These are phyloP conservation scores for Xerocomus brunneocitrinus DNA, from an alignment of 768 basidiomycete species.

Conservation along the genomic window DNA sequence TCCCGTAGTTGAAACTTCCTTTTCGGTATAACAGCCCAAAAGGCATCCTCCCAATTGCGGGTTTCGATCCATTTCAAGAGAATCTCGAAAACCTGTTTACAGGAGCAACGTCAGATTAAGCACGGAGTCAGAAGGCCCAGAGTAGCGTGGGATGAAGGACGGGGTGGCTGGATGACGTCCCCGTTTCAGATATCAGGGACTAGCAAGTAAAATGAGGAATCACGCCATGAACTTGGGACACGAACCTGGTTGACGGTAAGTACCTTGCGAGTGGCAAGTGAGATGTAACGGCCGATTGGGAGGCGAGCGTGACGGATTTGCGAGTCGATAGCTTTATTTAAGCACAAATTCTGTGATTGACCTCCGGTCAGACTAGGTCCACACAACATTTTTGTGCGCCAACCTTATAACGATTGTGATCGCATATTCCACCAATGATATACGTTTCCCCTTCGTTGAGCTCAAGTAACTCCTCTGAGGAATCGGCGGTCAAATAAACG, in stretches of 20 bases:
- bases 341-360: slow-evolving; percentile 70
- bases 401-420: slow-evolving; percentile 95
- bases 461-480: slow-evolving; percentile 78
- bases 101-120: not conserved
- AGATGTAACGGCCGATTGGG: slow-evolving; percentile 90
- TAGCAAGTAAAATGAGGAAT: not conserved
- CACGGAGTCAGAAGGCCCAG: slow-evolving; percentile 2
- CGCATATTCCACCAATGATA: slow-evolving; percentile 92
- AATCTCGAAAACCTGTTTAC: slow-evolving; percentile 73
- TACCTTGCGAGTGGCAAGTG: slow-evolving; percentile 87
- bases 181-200: not conserved
- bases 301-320: slow-evolving; percentile 82
- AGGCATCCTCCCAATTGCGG: slow-evolving; percentile 79
- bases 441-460: slow-evolving; percentile 84
- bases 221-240: not conserved
- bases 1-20: slow-evolving; percentile 65
- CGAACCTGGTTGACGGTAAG: slow-evolving; percentile 90
- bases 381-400: not conserved
- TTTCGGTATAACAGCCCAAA: slow-evolving; percentile 86
- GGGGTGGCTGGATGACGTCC: not conserved
- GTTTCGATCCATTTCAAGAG: slow-evolving; percentile 85
- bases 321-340: slow-evolving; percentile 74
- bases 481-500: slow-evolving; percentile 94
- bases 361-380: slow-evolving; percentile 8
- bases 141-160: not conserved